phyloP scores from a whole-genome alignment of 257 asterid genomes.

The Penstemon barbatus region DNA sequence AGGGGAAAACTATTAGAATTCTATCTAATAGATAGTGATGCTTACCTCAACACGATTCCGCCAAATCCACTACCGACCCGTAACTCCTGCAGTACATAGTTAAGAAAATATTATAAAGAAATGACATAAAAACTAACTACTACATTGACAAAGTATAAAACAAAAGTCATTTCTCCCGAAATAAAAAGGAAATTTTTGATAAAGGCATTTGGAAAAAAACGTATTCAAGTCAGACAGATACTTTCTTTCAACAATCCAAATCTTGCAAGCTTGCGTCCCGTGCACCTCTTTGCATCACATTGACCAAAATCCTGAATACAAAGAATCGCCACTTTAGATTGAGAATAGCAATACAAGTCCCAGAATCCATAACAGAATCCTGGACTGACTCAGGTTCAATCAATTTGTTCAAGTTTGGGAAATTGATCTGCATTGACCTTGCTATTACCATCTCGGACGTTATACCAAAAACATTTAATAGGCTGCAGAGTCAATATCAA shows the following conservation, averaged over 20 bases:
- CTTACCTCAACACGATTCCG: conserved; percentile 81
- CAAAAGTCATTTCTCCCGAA: background rate
- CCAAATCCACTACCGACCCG: conserved; percentile 83
- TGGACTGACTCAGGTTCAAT: too few relatives aligned
- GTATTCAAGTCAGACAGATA: conserved; percentile 36
- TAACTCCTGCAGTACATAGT: conserved; percentile 62
- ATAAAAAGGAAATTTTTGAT: background rate
- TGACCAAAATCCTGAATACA: conserved; percentile 84
- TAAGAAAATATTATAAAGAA: background rate
- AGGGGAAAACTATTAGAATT: background rate
- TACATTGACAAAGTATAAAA: background rate
- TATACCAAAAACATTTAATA: too few relatives aligned
- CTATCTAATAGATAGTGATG: background rate
- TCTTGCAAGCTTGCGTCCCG: conserved; percentile 98
- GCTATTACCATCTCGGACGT: too few relatives aligned
- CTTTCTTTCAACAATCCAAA: conserved; percentile 87
- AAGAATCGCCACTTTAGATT: conserved; percentile 10
- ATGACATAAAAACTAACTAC: conserved; percentile 1
- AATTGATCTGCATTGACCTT: too few relatives aligned
- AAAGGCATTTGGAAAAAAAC: background rate
- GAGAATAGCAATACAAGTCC: background rate
- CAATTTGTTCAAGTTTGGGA: too few relatives aligned
- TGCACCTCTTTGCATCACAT: conserved; percentile 95
- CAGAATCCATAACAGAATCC: too few relatives aligned
- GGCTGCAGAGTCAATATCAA: too few relatives aligned